A percentile compares a stretch with the other conserved stretches of the same genome.
Conservation (phyloP, 2,329 filamentous ascomycete genomes). For the Cladophialophora chaetospira region DNA sequence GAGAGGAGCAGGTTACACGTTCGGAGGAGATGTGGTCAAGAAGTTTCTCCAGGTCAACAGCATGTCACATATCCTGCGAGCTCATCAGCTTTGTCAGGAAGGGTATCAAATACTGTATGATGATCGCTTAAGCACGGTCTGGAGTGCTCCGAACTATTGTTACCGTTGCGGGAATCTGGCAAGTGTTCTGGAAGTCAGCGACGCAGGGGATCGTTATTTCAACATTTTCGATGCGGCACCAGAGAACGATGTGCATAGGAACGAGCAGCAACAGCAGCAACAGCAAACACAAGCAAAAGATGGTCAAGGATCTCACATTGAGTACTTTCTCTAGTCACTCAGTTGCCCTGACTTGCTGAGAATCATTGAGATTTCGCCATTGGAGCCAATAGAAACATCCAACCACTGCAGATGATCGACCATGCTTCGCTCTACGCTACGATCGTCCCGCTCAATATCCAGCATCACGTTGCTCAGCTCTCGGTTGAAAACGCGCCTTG, state of each 20-base stretch:
- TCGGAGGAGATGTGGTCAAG: constrained; percentile 95
- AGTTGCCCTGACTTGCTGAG: constrained; percentile 9
- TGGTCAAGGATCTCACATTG: constrained; percentile 71
- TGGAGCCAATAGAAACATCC: neutral
- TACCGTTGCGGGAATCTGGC: constrained; percentile 97
- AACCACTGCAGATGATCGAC: neutral
- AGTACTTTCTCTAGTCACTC: constrained; percentile 62
- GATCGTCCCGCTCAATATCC: neutral
- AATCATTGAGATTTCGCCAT: neutral
- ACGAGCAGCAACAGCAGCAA: constrained; percentile 66
- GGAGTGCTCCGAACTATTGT: constrained; percentile 96
- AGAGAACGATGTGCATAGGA: constrained; percentile 86
- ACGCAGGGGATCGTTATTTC: constrained; percentile 89
- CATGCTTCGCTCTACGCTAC: neutral
- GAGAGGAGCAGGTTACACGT: constrained; percentile 92
- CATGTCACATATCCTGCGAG: constrained; percentile 95
- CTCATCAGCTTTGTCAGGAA: constrained; percentile 98
- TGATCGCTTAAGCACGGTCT: constrained; percentile 90
- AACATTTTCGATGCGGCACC: constrained; percentile 97
- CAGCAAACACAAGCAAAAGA: constrained; percentile 55
- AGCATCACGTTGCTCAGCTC: neutral
- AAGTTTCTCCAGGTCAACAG: constrained; percentile 97
- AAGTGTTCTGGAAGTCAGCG: constrained; percentile 92
- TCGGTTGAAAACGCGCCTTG: neutral
- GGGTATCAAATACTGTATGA: constrained; percentile 97